Percentiles rank a stretch among this genome's conserved stretches.
Conservation (phyloP, 148 eudicot species). For the Chenopodium album region DNA sequence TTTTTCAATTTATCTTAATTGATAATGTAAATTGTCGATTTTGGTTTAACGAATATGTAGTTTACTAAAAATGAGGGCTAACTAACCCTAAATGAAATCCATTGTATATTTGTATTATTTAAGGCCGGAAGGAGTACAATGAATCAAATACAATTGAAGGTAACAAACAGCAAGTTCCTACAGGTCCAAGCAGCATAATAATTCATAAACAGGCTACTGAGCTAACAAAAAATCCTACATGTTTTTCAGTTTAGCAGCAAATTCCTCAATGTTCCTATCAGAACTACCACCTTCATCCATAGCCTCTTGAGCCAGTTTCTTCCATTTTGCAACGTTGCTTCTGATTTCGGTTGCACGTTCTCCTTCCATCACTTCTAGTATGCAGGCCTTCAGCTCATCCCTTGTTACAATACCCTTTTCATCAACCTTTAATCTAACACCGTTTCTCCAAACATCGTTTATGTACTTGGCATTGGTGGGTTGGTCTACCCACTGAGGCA, state of each 20-base stretch:
- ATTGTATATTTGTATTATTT: too few species aligned
- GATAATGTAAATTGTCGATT: too few species aligned
- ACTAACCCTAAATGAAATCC: too few species aligned
- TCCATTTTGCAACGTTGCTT: slow-evolving; percentile 38
- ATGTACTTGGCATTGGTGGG: slow-evolving; percentile 46
- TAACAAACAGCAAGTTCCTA: too few species aligned
- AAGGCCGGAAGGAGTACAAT: neutral
- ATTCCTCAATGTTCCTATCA: slow-evolving; percentile 37
- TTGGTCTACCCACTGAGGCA: slow-evolving; percentile 55
- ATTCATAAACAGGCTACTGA: neutral
- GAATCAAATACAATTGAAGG: too few species aligned
- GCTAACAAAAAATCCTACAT: neutral
- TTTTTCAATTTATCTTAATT: too few species aligned
- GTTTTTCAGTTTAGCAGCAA: slow-evolving; percentile 20
- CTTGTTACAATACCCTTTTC: slow-evolving; percentile 35
- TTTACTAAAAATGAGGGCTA: too few species aligned
- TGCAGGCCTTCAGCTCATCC: slow-evolving; percentile 28
- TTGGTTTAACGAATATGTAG: too few species aligned
- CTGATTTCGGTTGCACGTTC: slow-evolving; percentile 31
- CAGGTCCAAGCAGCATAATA: neutral
- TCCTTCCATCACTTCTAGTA: slow-evolving; percentile 46
- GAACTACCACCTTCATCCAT: slow-evolving; percentile 50
- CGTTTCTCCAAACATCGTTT: slow-evolving; percentile 40
- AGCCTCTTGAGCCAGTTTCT: slow-evolving; percentile 33
- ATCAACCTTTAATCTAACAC: slow-evolving; percentile 31